Conservation (phyloP, 495 filamentous ascomycete species). For the Trichocladium uniseriatum region DNA sequence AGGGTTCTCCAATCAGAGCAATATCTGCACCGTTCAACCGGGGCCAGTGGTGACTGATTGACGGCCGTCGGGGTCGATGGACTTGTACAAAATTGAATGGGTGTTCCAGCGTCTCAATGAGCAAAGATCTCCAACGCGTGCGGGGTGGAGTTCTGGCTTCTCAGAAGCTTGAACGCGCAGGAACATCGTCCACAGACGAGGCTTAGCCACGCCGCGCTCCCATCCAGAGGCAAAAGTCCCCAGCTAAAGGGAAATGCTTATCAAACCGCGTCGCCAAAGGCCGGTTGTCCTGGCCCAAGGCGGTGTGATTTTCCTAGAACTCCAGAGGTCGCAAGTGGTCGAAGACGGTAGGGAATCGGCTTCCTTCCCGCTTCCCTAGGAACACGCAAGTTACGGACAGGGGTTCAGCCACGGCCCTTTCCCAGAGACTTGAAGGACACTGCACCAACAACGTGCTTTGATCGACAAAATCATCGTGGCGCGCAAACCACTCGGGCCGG, state of each 20-base stretch:
- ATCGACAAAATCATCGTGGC: conserved; percentile 33
- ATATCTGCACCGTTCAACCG: conserved; percentile 15
- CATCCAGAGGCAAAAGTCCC: background rate
- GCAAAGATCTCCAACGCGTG: conserved; percentile 3
- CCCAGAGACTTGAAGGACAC: conserved; percentile 13
- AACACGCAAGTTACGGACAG: conserved; percentile 15
- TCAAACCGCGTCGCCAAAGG: conserved; percentile 14
- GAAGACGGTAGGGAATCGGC: conserved; percentile 7
- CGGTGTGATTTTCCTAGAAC: conserved; percentile 10
- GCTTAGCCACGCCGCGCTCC: background rate
- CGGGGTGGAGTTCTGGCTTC: conserved; percentile 8
- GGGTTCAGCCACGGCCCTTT: conserved; percentile 10
- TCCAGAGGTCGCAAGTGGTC: conserved; percentile 3
- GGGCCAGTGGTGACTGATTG: conserved; percentile 15
- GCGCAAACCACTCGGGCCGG: conserved; percentile 18
- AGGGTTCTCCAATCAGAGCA: conserved; percentile 19
- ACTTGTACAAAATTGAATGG: conserved; percentile 1
- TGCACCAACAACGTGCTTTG: conserved; percentile 22
- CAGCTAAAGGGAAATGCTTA: background rate
- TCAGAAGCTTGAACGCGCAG: background rate
- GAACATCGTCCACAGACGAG: background rate
- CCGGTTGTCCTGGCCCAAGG: conserved; percentile 12
- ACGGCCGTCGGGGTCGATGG: conserved; percentile 8
- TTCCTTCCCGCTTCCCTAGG: conserved; percentile 13
- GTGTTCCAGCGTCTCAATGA: conserved; percentile 11